phyloP scores from a whole-genome alignment of 805 yeast genomes.

The Metschnikowia amazonensis region DNA sequence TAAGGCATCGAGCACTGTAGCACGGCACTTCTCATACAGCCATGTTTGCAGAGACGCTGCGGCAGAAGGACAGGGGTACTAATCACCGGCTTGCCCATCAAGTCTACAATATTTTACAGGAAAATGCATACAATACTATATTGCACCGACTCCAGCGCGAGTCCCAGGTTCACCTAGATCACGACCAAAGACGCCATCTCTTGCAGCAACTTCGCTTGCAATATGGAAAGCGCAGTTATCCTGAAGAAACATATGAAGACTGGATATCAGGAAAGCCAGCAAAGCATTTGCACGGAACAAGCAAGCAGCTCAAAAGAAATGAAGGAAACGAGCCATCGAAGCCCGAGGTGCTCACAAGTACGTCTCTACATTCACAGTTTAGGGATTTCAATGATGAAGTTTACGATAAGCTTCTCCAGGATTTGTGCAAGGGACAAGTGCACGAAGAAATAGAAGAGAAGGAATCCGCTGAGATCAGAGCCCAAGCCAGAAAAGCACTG shows the following conservation, averaged over 20 bases:
- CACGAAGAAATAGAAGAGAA: background rate
- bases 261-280: slow-evolving; percentile 8
- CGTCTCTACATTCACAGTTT: background rate
- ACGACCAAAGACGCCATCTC: slow-evolving; percentile 13
- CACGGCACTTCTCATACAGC: background rate
- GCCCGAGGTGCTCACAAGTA: background rate
- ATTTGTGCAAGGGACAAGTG: background rate
- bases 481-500: background rate
- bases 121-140: background rate
- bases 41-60: slow-evolving; percentile 7
- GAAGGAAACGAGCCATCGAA: background rate
- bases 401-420: background rate
- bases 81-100: background rate
- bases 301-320: background rate
- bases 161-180: background rate
- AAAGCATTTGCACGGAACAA: background rate
- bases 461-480: background rate
- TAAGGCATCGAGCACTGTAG: background rate
- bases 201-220: slow-evolving; percentile 16
- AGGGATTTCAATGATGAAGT: background rate
- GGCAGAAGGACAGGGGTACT: background rate
- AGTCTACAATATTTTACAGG: background rate
- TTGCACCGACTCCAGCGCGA: slow-evolving; percentile 1
- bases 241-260: slow-evolving; percentile 16
- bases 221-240: slow-evolving; percentile 10